Percentiles rank a stretch among this genome's conserved stretches.
These are phyloP conservation scores for Ceratocystis cacaofunesta DNA, from an alignment of 2,329 filamentous ascomycete species.

Conservation along the genomic window DNA sequence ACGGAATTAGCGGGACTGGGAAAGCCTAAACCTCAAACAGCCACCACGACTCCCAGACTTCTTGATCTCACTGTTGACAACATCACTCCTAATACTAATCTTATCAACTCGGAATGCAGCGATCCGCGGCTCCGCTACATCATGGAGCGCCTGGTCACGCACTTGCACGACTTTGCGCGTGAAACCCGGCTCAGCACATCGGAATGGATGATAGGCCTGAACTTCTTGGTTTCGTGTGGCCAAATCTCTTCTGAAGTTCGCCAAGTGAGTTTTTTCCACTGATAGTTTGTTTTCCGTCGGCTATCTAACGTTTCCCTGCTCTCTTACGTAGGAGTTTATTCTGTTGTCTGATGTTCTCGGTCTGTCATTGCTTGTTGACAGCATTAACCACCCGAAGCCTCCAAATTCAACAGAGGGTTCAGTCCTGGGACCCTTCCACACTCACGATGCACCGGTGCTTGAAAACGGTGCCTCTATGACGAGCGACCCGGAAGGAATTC, in stretches of 20 bases:
- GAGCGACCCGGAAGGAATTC: constrained; percentile 48
- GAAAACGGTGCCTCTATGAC: constrained; percentile 43
- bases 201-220: constrained; percentile 58
- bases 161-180: constrained; percentile 62
- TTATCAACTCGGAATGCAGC: constrained; percentile 52
- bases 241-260: constrained; percentile 54
- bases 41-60: constrained; percentile 7
- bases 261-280: constrained; percentile 33
- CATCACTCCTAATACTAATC: constrained; percentile 56
- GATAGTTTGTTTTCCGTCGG: neutral
- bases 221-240: constrained; percentile 53
- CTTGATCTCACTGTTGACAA: constrained; percentile 54
- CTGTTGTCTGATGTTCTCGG: constrained; percentile 61
- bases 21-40: neutral
- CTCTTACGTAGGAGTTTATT: constrained; percentile 47
- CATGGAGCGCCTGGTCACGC: constrained; percentile 52
- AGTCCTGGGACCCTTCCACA: constrained; percentile 70
- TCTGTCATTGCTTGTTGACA: constrained; percentile 58
- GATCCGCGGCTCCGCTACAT: constrained; percentile 52
- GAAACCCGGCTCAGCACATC: constrained; percentile 57
- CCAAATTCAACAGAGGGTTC: constrained; percentile 53
- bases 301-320: neutral
- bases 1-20: neutral
- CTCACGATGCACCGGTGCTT: constrained; percentile 46
- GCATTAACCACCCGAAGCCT: constrained; percentile 64